Conservation (phyloP, 2,329 filamentous ascomycete genomes). For the Neofusicoccum cordaticola region DNA sequence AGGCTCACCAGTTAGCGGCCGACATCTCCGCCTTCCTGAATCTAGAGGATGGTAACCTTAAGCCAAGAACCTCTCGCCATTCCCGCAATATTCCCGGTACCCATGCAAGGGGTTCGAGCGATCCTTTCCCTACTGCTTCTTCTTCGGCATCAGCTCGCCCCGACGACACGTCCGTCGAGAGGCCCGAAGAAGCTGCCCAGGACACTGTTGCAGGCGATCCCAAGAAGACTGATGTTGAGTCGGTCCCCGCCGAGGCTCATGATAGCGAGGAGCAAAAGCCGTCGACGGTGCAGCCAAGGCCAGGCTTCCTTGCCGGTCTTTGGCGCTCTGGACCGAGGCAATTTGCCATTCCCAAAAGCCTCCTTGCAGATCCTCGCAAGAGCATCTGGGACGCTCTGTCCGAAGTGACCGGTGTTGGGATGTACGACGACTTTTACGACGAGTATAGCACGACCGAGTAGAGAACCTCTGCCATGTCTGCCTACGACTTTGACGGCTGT, state of each 20-base stretch:
- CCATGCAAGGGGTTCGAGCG: neutral
- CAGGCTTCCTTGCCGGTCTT: constrained; percentile 1
- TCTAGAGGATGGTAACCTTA: constrained; percentile 1
- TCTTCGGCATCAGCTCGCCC: neutral
- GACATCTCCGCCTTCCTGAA: constrained; percentile 8
- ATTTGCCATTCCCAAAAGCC: neutral
- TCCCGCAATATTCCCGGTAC: neutral
- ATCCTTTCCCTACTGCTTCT: neutral
- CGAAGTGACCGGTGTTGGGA: constrained; percentile 2
- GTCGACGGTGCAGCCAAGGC: neutral
- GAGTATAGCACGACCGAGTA: neutral
- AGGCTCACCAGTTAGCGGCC: constrained; percentile 8
- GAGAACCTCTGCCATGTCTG: neutral
- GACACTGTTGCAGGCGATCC: neutral
- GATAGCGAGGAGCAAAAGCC: neutral
- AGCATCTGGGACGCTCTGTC: constrained; percentile 13
- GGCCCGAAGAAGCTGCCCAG: neutral
- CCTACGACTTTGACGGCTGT: neutral
- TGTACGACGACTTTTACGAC: constrained; percentile 18
- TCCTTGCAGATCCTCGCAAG: constrained; percentile 7
- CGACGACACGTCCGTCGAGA: neutral
- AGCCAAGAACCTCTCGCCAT: neutral
- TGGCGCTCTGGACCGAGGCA: constrained; percentile 1
- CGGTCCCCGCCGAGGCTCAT: neutral
- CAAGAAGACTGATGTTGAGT: neutral